Evolutionary conservation across 345 rosid species (phyloP).

Genomic region (Salix koriyanagi): DNA sequence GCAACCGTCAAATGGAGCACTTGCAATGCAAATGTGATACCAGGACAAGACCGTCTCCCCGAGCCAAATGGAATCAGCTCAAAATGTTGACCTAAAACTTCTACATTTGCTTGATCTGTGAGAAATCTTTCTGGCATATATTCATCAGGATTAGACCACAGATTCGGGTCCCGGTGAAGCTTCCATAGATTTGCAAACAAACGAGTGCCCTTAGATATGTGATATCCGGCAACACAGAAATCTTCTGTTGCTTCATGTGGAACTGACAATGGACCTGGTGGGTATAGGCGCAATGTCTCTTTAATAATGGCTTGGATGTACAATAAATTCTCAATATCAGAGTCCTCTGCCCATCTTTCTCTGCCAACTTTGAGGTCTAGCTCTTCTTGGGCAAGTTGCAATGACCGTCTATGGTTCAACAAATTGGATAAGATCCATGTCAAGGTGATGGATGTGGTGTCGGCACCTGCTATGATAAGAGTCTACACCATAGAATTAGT

Average conservation of each 20-base stretch:
- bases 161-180: slow-evolving; percentile 21
- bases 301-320: neutral
- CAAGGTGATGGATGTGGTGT: slow-evolving; percentile 35
- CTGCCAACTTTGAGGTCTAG: slow-evolving; percentile 27
- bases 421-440: slow-evolving; percentile 43
- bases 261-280: neutral
- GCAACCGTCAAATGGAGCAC: slow-evolving; percentile 23
- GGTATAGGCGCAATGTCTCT: slow-evolving; percentile 2
- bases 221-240: slow-evolving; percentile 5
- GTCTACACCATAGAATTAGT: slow-evolving; percentile 23
- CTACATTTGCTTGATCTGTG: neutral
- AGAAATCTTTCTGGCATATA: slow-evolving; percentile 32
- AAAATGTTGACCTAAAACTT: slow-evolving; percentile 21
- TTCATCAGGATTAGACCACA: slow-evolving; percentile 21
- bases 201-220: slow-evolving; percentile 19
- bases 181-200: slow-evolving; percentile 23
- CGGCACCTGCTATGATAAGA: slow-evolving; percentile 47
- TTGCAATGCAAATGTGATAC: slow-evolving; percentile 29
- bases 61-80: slow-evolving; percentile 34
- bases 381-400: slow-evolving; percentile 41
- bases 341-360: neutral
- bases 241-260: slow-evolving; percentile 21
- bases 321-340: slow-evolving; percentile 32
- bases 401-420: slow-evolving; percentile 27
- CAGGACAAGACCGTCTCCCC: slow-evolving; percentile 28